Evolutionary conservation across 1,139 yeast genomes (phyloP).

Genomic region (Suhomyces choctaworum): DNA sequence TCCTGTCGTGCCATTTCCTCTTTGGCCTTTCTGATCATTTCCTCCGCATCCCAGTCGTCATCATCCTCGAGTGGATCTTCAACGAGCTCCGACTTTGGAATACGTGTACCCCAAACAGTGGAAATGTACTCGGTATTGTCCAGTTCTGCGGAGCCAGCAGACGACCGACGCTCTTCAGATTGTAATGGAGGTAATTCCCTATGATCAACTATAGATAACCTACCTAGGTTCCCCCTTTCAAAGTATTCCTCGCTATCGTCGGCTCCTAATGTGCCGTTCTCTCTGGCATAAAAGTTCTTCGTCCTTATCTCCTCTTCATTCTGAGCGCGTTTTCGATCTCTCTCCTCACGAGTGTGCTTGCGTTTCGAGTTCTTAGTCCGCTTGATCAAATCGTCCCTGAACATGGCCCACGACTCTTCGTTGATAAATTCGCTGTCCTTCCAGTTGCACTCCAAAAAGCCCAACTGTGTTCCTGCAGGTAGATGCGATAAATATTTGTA

Average conservation of each 20-base stretch:
- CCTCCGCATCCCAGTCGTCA: constrained; percentile 50
- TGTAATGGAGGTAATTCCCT: constrained; percentile 28
- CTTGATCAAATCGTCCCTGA: constrained; percentile 59
- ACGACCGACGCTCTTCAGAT: constrained; percentile 8
- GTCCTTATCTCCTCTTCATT: constrained; percentile 60
- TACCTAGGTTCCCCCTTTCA: constrained; percentile 27
- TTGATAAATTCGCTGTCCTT: constrained; percentile 40
- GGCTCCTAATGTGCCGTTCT: constrained; percentile 37
- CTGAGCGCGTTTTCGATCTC: constrained; percentile 59
- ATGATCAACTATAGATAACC: constrained; percentile 34
- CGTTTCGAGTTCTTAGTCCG: constrained; percentile 55
- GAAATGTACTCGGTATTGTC: constrained; percentile 22
- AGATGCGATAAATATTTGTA: constrained; percentile 77
- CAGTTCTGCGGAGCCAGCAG: constrained; percentile 3
- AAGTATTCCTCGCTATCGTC: constrained; percentile 15
- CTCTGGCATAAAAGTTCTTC: constrained; percentile 56
- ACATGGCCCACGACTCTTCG: constrained; percentile 53
- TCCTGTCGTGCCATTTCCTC: constrained; percentile 45
- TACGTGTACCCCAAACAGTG: constrained; percentile 64
- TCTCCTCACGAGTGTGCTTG: constrained; percentile 66
- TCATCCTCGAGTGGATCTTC: constrained; percentile 26
- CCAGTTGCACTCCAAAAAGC: constrained; percentile 89
- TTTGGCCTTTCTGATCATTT: constrained; percentile 48
- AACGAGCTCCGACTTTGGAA: constrained; percentile 41
- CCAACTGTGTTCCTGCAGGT: constrained; percentile 83